Evolutionary conservation across 2,329 filamentous ascomycete genomes (phyloP), one percentile per base, ranked within the genome.

Genomic region (Zymoseptoria tritici): DNA sequence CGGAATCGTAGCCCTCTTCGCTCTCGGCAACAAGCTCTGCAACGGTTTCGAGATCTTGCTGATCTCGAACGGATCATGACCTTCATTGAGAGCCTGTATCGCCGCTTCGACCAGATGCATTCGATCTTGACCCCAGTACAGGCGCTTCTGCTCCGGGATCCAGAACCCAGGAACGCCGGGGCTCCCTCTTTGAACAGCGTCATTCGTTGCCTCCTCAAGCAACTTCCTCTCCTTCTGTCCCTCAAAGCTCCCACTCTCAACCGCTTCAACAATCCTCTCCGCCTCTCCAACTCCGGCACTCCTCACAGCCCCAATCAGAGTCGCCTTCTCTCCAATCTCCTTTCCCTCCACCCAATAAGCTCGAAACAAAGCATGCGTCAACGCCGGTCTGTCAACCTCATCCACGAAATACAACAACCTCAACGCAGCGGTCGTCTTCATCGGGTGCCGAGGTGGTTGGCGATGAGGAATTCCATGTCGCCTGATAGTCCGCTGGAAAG

Each of bases 41-140:
- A 67, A 49, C 2, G 59, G 55, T 13, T n/a, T 64, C 19, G 57
- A 55, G 19, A 63, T 55, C 9, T 55, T 36, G 9, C 52, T 31
- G 8, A 66, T 53, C 9, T 36, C 29, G 54, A 58, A 51, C 8
- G 62, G 60, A 56, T 58, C 54, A 1, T 19, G n/a, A 2, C 60
- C 57, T 24, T 66, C 60, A 9, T 61, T 64, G 4, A 66, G 52
- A 16, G 52, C 57, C 2, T 57, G 36, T 2, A 67, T 29, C 5
- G 62, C 62, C 2, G 65, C 64, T 61, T 67, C 62, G 11, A 67
- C 58, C 21, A 67, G 62, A 36, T 65, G 65, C 62, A 67, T 66
- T 2, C 65, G 58, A 57, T 67, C 65, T 55, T 67, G 65, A 9
- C 65, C 65, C 65, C 65, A 67, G 26, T 67, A 67, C 52, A 67